Evolutionary conservation across 345 rosid genomes (phyloP).

Genomic region (Punica granatum): DNA sequence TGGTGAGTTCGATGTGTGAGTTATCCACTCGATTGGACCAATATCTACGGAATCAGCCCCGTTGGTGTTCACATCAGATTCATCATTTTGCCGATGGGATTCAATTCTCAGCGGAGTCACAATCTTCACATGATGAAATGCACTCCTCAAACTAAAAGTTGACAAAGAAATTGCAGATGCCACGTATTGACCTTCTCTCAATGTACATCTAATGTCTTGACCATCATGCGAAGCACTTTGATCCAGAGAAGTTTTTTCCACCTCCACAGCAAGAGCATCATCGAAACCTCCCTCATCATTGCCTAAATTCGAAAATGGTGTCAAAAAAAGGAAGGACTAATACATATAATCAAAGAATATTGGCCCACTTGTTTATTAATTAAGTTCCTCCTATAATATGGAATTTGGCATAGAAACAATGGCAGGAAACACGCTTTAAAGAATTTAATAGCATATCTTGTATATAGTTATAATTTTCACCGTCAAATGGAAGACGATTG

Average conservation of each 20-base stretch:
- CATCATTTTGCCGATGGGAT: constrained; percentile 18
- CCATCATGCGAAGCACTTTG: background rate
- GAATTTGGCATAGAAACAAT: background rate
- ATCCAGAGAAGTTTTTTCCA: constrained; percentile 9
- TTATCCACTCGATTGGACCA: constrained; percentile 23
- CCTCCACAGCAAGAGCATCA: constrained; percentile 23
- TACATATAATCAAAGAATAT: background rate
- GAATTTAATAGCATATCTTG: background rate
- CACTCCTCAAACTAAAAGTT: constrained; percentile 42
- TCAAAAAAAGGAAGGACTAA: background rate
- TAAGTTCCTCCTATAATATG: background rate
- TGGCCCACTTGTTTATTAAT: background rate
- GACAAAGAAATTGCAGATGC: constrained; percentile 24
- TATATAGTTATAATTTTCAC: background rate
- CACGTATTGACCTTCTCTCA: constrained; percentile 16
- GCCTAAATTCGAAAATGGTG: constrained; percentile 19
- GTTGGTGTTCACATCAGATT: constrained; percentile 8
- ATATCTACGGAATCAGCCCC: constrained; percentile 19
- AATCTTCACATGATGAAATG: constrained; percentile 45
- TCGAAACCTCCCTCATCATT: constrained; percentile 28
- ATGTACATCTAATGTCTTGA: constrained; percentile 21
- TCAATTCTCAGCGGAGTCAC: constrained; percentile 19
- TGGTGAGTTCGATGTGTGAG: constrained; percentile 19
- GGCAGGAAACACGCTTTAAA: background rate
- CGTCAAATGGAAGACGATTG: background rate